phyloP scores from a whole-genome alignment of 164 flowering plant species.

The Aristolochia contorta region DNA sequence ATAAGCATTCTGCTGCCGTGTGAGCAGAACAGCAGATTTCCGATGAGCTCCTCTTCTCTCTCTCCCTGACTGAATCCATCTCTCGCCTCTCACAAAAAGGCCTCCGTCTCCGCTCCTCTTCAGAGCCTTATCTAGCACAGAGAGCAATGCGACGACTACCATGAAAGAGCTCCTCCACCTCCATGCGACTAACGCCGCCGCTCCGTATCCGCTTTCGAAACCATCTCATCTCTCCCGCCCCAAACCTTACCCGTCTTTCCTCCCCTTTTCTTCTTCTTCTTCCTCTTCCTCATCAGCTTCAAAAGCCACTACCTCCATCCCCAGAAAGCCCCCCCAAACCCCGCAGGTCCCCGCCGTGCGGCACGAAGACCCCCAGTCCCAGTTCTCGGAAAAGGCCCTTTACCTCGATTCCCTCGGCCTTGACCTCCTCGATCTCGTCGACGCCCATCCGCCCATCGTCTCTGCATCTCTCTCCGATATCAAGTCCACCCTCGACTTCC shows the following conservation, averaged over 20 bases:
- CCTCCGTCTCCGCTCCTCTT: neutral
- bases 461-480: conserved; percentile 33
- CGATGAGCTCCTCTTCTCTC: no score
- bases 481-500: conserved; percentile 42
- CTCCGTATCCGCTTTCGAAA: conserved; percentile 4
- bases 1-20: no score
- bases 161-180: conserved; percentile 35
- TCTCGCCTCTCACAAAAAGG: no score
- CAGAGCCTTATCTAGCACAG: neutral
- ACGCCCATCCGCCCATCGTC: conserved; percentile 36
- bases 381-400: conserved; percentile 56
- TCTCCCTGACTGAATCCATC: no score
- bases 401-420: conserved; percentile 80
- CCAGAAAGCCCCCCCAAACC: conserved; percentile 17
- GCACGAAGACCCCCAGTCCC: conserved; percentile 4
- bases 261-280: conserved; percentile 15
- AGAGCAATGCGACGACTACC: conserved; percentile 7
- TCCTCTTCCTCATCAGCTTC: conserved; percentile 19
- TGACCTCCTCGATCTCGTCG: conserved; percentile 48
- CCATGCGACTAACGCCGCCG: conserved; percentile 13
- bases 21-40: no score
- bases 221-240: conserved; percentile 3
- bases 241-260: conserved; percentile 21
- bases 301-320: conserved; percentile 8
- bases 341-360: conserved; percentile 11